Evolutionary conservation across 495 filamentous ascomycete species (phyloP).

Genomic region (Talaromyces borbonicus): DNA sequence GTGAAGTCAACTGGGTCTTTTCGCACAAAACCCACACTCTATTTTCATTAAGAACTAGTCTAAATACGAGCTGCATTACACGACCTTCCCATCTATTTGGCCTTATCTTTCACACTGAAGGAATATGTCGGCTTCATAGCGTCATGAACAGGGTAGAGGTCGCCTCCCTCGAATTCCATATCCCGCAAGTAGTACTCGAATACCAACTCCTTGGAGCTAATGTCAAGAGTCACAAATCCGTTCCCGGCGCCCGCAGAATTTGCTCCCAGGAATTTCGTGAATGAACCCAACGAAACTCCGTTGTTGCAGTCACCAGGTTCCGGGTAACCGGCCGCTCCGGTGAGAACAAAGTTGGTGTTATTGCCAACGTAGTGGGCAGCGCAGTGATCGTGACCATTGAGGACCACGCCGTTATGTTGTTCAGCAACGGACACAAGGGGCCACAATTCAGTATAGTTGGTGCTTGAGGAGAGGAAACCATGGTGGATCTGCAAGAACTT

Average conservation of each 20-base stretch:
- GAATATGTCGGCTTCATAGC: slow-evolving; percentile 16
- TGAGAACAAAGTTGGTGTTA: slow-evolving; percentile 15
- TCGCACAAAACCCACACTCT: no score
- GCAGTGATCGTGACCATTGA: slow-evolving; percentile 19
- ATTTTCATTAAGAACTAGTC: no score
- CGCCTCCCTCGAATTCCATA: slow-evolving; percentile 9
- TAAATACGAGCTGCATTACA: background rate
- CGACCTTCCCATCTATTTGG: background rate
- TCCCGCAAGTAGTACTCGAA: slow-evolving; percentile 14
- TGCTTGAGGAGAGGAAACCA: slow-evolving; percentile 12
- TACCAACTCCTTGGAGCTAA: slow-evolving; percentile 11
- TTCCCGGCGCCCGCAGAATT: slow-evolving; percentile 12
- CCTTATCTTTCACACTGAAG: slow-evolving; percentile 12
- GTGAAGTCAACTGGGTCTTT: no score
- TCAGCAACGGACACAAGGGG: slow-evolving; percentile 14
- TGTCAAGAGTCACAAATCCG: slow-evolving; percentile 18
- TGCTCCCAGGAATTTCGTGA: slow-evolving; percentile 15
- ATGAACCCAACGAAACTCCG: slow-evolving; percentile 13
- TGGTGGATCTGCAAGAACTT: slow-evolving; percentile 18
- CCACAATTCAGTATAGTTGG: slow-evolving; percentile 13
- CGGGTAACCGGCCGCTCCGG: slow-evolving; percentile 12
- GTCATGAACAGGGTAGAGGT: slow-evolving; percentile 13
- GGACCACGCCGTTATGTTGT: slow-evolving; percentile 13
- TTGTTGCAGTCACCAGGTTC: slow-evolving; percentile 18
- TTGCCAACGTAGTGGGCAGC: slow-evolving; percentile 16